phyloP scores from a whole-genome alignment of 108 stramenopile species.

The Pseudonitzschia multiseries region DNA sequence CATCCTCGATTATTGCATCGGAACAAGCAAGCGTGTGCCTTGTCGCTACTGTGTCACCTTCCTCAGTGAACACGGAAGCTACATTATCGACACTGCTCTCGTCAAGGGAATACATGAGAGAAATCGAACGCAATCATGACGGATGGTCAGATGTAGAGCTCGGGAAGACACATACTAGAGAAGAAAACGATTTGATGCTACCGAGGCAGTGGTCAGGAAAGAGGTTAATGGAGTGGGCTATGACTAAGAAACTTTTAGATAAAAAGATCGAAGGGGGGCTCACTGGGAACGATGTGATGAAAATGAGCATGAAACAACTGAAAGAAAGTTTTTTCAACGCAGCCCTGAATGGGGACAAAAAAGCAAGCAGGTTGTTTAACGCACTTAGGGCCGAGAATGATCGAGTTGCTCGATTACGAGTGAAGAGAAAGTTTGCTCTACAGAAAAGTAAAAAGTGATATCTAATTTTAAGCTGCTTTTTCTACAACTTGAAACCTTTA shows the following conservation, averaged over 20 bases:
- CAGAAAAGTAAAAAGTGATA: neutral
- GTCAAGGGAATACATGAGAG: conserved; percentile 2
- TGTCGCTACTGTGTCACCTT: conserved; percentile 11
- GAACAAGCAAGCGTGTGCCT: neutral
- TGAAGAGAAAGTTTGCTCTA: conserved; percentile 26
- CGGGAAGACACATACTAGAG: neutral
- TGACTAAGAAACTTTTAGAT: conserved; percentile 27
- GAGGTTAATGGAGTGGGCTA: conserved; percentile 30
- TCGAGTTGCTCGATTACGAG: conserved; percentile 33
- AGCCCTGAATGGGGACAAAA: neutral
- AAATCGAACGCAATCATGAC: neutral
- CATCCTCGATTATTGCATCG: neutral
- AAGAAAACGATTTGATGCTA: conserved; percentile 15
- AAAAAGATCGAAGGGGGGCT: neutral
- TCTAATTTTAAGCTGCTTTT: neutral
- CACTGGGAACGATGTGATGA: conserved; percentile 33
- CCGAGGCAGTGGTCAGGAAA: conserved; percentile 39
- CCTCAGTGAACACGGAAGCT: conserved; percentile 7
- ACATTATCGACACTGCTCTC: neutral
- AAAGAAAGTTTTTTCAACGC: conserved; percentile 31
- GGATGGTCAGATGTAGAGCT: neutral
- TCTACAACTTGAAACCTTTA: conserved; percentile 8
- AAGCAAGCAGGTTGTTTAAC: conserved; percentile 25
- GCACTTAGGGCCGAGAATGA: conserved; percentile 45
- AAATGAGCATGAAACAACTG: conserved; percentile 39